A percentile compares a stretch with the other conserved stretches of the same genome.
phyloP scores from a whole-genome alignment of 2,329 filamentous ascomycete species.

The Pseudocercospora pini-densiflorae region DNA sequence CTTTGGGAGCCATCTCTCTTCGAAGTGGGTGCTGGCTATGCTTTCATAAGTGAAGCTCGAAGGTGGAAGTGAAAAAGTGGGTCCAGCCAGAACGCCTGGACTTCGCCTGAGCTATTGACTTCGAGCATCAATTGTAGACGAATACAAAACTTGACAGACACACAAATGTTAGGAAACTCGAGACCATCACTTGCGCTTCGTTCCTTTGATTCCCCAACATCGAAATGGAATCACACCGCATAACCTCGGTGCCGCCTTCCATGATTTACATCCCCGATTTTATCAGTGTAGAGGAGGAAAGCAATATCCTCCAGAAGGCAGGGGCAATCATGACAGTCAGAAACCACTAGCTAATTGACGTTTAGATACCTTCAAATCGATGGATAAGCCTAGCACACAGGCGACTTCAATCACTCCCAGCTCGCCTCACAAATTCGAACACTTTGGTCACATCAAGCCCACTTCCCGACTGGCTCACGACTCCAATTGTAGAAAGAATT shows the following conservation, averaged over 20 bases:
- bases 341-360: neutral
- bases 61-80: neutral
- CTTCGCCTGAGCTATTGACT: neutral
- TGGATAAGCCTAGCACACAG: constrained; percentile 91
- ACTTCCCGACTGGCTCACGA: constrained; percentile 75
- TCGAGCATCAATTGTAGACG: neutral
- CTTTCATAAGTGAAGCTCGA: neutral
- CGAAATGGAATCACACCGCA: constrained; percentile 25
- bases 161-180: neutral
- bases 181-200: neutral
- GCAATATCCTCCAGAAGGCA: constrained; percentile 71
- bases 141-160: neutral
- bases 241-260: constrained; percentile 42
- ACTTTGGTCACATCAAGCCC: constrained; percentile 71
- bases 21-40: neutral
- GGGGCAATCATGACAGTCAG: neutral
- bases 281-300: constrained; percentile 76
- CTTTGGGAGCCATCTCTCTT: constrained; percentile 39
- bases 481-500: constrained; percentile 68
- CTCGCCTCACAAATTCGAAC: constrained; percentile 74
- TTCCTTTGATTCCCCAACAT: neutral
- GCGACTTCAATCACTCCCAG: constrained; percentile 88
- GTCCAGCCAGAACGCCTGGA: neutral
- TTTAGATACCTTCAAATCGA: constrained; percentile 56
- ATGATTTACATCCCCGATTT: constrained; percentile 90